Base-by-base conservation (phyloP, 75 land plant species). In the Azolla pinnata region DNA sequence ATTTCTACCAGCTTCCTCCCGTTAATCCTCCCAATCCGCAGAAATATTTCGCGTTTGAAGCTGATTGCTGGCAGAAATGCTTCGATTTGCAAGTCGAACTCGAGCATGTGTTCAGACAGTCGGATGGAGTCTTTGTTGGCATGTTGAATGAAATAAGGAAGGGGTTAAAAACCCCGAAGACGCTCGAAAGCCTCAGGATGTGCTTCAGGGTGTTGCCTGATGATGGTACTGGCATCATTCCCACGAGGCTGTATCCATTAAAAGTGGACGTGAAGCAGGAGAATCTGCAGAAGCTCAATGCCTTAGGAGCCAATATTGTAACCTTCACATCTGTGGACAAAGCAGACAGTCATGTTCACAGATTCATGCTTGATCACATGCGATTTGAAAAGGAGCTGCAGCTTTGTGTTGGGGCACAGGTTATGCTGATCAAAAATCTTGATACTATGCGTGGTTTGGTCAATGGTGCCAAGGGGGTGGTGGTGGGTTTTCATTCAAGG, bases 1-100 rank as follows among this genome's bases (percentile, higher is more conserved):
- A 86, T 58, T 86, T 86, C 46, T 75, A 75, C 67, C 90, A 86
- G 67, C 71, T 86, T 33, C 81, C 83, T 19, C 90, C 90, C 2
- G 51, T 86, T 5, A 46, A 30, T 1, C 57, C 54, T 7, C 20
- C 54, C 10, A 62, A 52, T 21, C 17, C 50, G 0, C 42, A 29
- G 4, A 83, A 83, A 60, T 32, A 67, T 46, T 86, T 70, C 70
- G 87, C 90, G 0, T 86, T 86, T 53, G 68, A 86, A 35, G 79
- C 87, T 0, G 79, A 83, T 42, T 86, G 90, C 60, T 86, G 90
- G 90, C 24, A 75, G 38, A 29, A 69, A 0, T 78, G 79, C 51
- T 85, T 86, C 34, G 74, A 86, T 40, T 4, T 78, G 40, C 84
- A 83, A 45, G 59, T 78, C 57, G 81, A 83, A 61, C 72, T 86